These are phyloP conservation scores for Candida tetrigidarum DNA, from an alignment of 1,139 yeast genomes.

Conservation along the genomic window DNA sequence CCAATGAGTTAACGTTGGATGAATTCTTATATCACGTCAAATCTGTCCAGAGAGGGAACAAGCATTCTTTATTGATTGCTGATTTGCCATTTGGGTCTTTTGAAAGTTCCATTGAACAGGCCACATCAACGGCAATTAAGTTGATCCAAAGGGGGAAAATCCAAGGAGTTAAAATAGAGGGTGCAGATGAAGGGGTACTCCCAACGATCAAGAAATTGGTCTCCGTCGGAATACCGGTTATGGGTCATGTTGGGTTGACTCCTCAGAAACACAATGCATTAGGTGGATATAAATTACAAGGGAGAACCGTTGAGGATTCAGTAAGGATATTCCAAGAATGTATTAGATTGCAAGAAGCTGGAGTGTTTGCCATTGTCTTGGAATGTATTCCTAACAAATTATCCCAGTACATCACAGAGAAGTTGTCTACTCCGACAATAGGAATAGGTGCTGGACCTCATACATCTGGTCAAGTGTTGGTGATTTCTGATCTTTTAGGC, in stretches of 20 bases:
- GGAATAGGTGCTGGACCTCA: constrained; percentile 95
- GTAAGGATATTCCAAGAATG: constrained; percentile 69
- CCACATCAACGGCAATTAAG: constrained; percentile 63
- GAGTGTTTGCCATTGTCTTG: constrained; percentile 74
- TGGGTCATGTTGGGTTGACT: constrained; percentile 92
- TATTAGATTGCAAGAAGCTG: constrained; percentile 68
- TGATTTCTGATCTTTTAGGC: constrained; percentile 83
- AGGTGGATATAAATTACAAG: constrained; percentile 92
- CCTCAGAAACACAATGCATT: constrained; percentile 83
- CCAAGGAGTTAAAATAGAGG: constrained; percentile 88
- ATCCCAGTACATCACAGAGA: constrained; percentile 66
- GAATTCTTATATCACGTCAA: constrained; percentile 77
- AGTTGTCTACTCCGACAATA: constrained; percentile 74
- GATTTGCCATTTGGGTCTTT: constrained; percentile 91
- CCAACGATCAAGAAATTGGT: constrained; percentile 53
- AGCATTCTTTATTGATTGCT: constrained; percentile 70
- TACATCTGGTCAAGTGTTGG: constrained; percentile 90
- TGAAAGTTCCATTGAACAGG: constrained; percentile 68
- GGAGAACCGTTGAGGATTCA: constrained; percentile 61
- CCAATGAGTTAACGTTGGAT: constrained; percentile 75
- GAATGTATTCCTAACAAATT: constrained; percentile 87
- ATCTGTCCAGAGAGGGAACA: constrained; percentile 76
- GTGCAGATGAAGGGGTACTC: constrained; percentile 62
- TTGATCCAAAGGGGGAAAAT: constrained; percentile 67
- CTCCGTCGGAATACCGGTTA: constrained; percentile 79